Base-by-base conservation (phyloP, 768 basidiomycete species). In the Phlebiopsis gigantea region DNA sequence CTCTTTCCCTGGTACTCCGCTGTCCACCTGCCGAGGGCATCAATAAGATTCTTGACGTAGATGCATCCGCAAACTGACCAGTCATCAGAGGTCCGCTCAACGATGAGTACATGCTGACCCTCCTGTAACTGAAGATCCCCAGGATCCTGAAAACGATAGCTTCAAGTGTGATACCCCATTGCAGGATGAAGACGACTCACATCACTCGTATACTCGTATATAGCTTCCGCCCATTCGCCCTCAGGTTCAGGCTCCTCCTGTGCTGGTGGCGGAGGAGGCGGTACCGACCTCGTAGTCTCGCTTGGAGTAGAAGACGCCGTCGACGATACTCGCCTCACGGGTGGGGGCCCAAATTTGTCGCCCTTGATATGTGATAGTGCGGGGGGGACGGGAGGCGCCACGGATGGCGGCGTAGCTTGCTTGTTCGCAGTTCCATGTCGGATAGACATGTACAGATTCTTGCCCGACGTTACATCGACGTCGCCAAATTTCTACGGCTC, bases 151-250 rank as follows among this genome's bases (percentile, higher is more conserved):
- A n/a, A n/a, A 53, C 0, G 59, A 30, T n/a, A 22, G 29, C n/a
- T 39, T 26, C 34, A 39, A 39, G 34, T 12, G 8, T 39, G n/a
- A 39, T 39, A 9, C 8, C 26, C 22, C 5, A 46, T 1, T 17
- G 47, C 6, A 17, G 12, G 28, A 34, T 12, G 39, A 52, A 26
- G 43, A 43, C 0, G 5, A 14, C 71, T 41, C 61, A 90, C 89
- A 63, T 74, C 73, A 50, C 88, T 84, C 43, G 72, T 72, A 72
- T 88, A 92, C 58, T 88, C 88, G 64, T 91, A 92, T 68, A 89
- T 62, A 4, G 75, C 90, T 63, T 90, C 83, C 15, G 81, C 88
- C 90, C 90, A 92, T 59, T 88, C 85, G 4, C 87, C 88, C 45
- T 75, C 74, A 2, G 66, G 65, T 60, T 73, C 73, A 9, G 64